Percentiles rank a stretch among this genome's conserved stretches.
These are phyloP conservation scores for Aspergillus nomiae DNA, from an alignment of 2,329 filamentous ascomycete species.

Conservation along the genomic window DNA sequence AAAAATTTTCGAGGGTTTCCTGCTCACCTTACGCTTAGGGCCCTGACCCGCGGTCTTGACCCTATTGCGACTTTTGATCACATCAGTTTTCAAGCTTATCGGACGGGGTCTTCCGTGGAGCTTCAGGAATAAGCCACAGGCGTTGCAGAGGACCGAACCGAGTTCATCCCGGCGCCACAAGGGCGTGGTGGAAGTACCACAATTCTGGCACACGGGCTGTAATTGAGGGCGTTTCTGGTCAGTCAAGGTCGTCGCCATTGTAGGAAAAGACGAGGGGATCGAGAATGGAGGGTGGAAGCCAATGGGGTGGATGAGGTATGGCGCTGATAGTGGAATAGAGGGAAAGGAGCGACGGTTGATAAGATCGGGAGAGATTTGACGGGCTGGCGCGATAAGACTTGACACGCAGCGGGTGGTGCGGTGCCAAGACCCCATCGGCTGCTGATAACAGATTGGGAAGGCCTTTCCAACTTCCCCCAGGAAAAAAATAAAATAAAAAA, in stretches of 20 bases:
- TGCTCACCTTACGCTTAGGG: conserved; percentile 77
- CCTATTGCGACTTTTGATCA: conserved; percentile 98
- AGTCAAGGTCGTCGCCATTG: conserved; percentile 51
- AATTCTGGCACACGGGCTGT: conserved; percentile 97
- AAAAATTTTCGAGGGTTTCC: conserved; percentile 26
- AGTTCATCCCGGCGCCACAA: conserved; percentile 97
- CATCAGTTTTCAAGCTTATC: conserved; percentile 96
- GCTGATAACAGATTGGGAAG: conserved; percentile 33
- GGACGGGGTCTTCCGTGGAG: conserved; percentile 90
- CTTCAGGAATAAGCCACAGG: conserved; percentile 96
- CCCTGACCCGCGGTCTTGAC: conserved; percentile 85
- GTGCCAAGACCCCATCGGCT: conserved; percentile 37
- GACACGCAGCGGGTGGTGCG: conserved; percentile 37
- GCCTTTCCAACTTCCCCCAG: not conserved
- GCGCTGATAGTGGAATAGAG: conserved; percentile 21
- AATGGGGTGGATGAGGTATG: conserved; percentile 20
- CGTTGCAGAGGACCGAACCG: conserved; percentile 95
- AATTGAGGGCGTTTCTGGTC: conserved; percentile 60
- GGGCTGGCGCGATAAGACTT: conserved; percentile 50
- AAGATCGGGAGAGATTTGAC: conserved; percentile 45
- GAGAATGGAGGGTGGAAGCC: conserved; percentile 23
- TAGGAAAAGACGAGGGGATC: conserved; percentile 20
- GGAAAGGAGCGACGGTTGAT: conserved; percentile 41
- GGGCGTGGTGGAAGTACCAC: conserved; percentile 90
- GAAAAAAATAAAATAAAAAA: conserved; percentile 20